These are phyloP conservation scores for Chrysopogon serrulatus DNA, from an alignment of 176 grass and related monocot genomes.

Conservation along the genomic window DNA sequence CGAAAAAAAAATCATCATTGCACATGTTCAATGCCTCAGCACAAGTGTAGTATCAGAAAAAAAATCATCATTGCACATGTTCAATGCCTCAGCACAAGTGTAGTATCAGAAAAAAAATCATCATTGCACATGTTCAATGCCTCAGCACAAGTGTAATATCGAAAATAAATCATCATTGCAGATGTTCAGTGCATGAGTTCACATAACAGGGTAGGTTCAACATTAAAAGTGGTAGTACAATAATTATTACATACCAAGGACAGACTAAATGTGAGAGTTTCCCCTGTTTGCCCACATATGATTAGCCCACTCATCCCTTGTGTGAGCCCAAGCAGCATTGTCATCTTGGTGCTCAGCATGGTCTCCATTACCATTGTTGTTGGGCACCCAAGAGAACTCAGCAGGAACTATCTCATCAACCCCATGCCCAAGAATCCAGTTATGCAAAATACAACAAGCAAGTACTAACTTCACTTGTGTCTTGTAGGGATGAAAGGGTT, in stretches of 20 bases:
- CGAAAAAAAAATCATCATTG: not conserved
- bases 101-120: too few relatives aligned
- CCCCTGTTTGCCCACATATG: not conserved
- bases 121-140: not conserved
- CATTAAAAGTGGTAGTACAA: too few relatives aligned
- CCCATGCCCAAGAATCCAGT: not conserved
- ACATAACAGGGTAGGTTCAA: too few relatives aligned
- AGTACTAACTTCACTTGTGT: not conserved
- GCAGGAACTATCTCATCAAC: not conserved
- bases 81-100: not conserved
- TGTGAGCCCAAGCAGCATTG: not conserved
- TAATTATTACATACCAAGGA: too few relatives aligned
- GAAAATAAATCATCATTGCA: not conserved
- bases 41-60: too few relatives aligned
- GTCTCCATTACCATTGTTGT: not conserved
- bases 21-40: not conserved
- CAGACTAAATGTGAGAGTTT: not conserved
- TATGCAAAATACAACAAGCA: not conserved
- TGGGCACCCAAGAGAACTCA: not conserved
- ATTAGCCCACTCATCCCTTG: not conserved
- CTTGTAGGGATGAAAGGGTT: not conserved
- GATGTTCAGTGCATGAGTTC: not conserved
- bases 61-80: not conserved
- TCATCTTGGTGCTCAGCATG: not conserved
- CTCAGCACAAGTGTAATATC: not conserved